Evolutionary conservation across 768 basidiomycete species (phyloP), one percentile per base, ranked within the genome.

Genomic region (Amanita rimosa): DNA sequence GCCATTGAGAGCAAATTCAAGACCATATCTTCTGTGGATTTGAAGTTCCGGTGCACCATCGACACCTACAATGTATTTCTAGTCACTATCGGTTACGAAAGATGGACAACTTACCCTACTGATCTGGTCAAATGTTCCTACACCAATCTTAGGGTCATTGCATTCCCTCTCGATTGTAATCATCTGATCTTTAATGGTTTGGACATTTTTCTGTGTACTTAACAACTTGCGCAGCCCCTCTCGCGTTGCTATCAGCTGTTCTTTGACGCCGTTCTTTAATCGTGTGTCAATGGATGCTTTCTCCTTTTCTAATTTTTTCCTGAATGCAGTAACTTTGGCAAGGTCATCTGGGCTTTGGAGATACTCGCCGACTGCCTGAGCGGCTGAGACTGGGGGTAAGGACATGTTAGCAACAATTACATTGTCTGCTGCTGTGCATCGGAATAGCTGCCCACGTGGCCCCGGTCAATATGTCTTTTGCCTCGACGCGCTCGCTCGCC

Each of bases 241-340:
- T 44, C 91, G 71, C 6, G 93, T 97, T 1, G 89, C 80, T 57
- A 91, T 84, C 16, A 99, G 73, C 62, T 98, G 95, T 52, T 94
- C 89, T 63, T 87, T 91, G 55, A 95, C 92, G 8, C 92, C 90
- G 49, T 76, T 84, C 60, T 92, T 86, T 41, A 98, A 79, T 58
- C 92, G 78, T 3, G 85, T 82, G 59, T 96, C 90, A 52, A 98
- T 87, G 7, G 91, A 89, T 0, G 91, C 82, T 66, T 96, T 95
- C 66, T 98, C 95, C 65, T 97, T 97, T 65, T 93, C 85, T 38
- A 97, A 76, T 59, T 94, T 94, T 71, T 94, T 95, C 53, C 91
- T 79, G 60, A 90, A 91, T 0, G 90, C 79, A 1, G 79, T 74
- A 29, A 97, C 79, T 65, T 96, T 96, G 55, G 80, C 69, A 48